These are phyloP conservation scores for Nasturtium officinale DNA, from an alignment of 345 rosid species.

Conservation along the genomic window DNA sequence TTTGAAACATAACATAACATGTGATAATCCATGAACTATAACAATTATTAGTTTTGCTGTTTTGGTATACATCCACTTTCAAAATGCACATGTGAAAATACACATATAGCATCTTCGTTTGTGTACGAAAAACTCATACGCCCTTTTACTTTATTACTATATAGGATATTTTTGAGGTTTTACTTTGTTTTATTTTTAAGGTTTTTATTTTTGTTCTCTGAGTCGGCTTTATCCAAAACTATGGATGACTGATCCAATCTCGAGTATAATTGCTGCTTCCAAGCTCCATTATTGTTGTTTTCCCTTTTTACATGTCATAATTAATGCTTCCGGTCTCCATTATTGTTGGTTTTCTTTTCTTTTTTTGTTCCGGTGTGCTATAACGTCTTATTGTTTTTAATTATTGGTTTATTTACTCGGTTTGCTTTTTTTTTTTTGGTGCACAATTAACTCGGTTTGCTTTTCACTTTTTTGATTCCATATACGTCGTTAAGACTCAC, in stretches of 20 bases:
- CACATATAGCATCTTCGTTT: neutral
- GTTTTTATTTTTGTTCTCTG: no score
- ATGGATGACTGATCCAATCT: constrained; percentile 3
- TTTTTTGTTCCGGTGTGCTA: constrained; percentile 13
- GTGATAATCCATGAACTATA: neutral
- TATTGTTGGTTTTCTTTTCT: neutral
- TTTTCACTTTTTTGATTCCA: constrained; percentile 27
- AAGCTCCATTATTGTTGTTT: constrained; percentile 10
- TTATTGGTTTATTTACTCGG: constrained; percentile 7
- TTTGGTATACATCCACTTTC: neutral
- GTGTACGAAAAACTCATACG: neutral
- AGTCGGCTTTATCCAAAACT: constrained; percentile 8
- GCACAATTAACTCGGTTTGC: constrained; percentile 25
- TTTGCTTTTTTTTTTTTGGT: no score
- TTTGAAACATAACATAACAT: neutral
- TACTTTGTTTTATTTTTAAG: no score
- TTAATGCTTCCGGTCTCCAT: constrained; percentile 2
- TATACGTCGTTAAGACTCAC: constrained; percentile 12
- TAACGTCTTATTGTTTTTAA: constrained; percentile 19
- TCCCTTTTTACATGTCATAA: neutral
- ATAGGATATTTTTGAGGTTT: no score
- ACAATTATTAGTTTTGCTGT: neutral
- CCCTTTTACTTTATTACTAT: no score
- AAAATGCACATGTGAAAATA: neutral
- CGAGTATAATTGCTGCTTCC: neutral